These are phyloP conservation scores for Pseudopyricularia cyperi DNA, from an alignment of 2,329 filamentous ascomycete species.

Conservation along the genomic window DNA sequence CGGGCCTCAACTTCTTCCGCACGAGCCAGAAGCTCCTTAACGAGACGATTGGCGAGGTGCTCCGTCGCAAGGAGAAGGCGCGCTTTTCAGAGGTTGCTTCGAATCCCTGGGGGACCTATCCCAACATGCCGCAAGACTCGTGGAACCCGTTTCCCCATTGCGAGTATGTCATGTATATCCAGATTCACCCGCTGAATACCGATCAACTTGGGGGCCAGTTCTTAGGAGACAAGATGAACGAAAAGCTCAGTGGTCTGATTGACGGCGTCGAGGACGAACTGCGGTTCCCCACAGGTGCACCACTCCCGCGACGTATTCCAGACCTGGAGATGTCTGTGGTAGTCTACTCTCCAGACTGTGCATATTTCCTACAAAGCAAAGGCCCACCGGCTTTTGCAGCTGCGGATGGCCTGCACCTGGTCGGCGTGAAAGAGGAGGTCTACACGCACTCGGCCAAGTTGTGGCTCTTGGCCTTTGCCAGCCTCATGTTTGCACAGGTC, in stretches of 20 bases:
- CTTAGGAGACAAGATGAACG: constrained; percentile 9
- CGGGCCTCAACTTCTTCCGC: constrained; percentile 41
- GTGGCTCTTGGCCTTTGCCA: constrained; percentile 44
- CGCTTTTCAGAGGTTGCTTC: constrained; percentile 37
- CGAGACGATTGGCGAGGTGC: constrained; percentile 52
- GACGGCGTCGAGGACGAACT: constrained; percentile 49
- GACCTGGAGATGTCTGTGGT: constrained; percentile 48
- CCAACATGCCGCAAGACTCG: constrained; percentile 46
- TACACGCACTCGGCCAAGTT: constrained; percentile 42
- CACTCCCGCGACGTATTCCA: constrained; percentile 36
- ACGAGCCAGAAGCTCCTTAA: constrained; percentile 56
- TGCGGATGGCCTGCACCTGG: constrained; percentile 36
- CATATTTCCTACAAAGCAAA: constrained; percentile 51
- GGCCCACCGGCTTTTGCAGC: constrained; percentile 43
- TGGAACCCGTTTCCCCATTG: constrained; percentile 59
- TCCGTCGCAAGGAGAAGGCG: constrained; percentile 49
- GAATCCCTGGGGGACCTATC: constrained; percentile 62
- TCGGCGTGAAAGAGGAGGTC: constrained; percentile 48
- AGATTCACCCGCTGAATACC: constrained; percentile 48
- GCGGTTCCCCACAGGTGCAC: constrained; percentile 45
- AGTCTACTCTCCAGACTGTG: constrained; percentile 56
- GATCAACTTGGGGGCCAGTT: constrained; percentile 12
- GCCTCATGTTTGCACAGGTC: constrained; percentile 47
- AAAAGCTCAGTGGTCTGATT: constrained; percentile 26
- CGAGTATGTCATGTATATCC: constrained; percentile 79